These are phyloP conservation scores for Fusarium sp. DNA, from an alignment of 2,329 filamentous ascomycete species.

Conservation along the genomic window DNA sequence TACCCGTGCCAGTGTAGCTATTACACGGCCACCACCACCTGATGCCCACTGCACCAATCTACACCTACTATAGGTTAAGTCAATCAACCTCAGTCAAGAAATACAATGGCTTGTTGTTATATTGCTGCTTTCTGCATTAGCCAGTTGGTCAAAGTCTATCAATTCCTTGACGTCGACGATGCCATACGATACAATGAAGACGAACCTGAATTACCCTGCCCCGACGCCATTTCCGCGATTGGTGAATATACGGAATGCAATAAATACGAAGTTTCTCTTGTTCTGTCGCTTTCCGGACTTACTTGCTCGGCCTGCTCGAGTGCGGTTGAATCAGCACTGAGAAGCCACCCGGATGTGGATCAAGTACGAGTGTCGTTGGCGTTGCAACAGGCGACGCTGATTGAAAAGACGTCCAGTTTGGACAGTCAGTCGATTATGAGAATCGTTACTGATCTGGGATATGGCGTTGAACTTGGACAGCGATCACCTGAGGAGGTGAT, in stretches of 20 bases:
- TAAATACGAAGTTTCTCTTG: fast-evolving
- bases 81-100: not conserved
- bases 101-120: not conserved
- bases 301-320: not conserved
- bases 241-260: fast-evolving
- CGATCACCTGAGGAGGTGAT: not conserved
- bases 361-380: not conserved
- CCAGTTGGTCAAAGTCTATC: not conserved
- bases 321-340: not conserved
- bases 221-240: fast-evolving
- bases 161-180: not conserved
- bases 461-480: not conserved
- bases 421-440: not conserved
- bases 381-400: not conserved
- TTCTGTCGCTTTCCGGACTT: not conserved
- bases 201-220: not conserved
- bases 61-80: not conserved
- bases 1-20: not conserved
- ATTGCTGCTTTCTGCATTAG: not conserved
- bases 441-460: not conserved
- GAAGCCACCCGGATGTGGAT: not conserved
- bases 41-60: not conserved
- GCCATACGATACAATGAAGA: not conserved
- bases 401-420: not conserved
- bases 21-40: not conserved